Evolutionary conservation across 2,329 filamentous ascomycete species (phyloP), one percentile per base, ranked within the genome.

Genomic region (Verticillium dahliae): DNA sequence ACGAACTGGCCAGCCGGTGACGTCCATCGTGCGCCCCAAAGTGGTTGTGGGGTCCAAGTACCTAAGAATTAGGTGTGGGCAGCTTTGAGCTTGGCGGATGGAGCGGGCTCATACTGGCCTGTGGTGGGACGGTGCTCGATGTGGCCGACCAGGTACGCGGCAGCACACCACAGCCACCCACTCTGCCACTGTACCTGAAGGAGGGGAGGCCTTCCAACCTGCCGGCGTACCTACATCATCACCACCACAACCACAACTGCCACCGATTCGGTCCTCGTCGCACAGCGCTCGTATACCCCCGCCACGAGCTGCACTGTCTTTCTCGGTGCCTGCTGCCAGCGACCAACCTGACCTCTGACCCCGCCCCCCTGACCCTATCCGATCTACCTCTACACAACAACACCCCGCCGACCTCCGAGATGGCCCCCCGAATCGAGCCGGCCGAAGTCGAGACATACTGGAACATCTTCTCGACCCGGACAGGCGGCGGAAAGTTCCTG

Each of bases 371-470:
- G 11, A 59, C 34, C 39, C 34, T 38, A 38, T 14, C 34, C 58
- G 37, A 59, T 31, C 45, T 50, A 9, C 41, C 41, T 7, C 38
- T 15, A 37, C 22, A 37, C n/a, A 52, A 3, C 45, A n/a, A n/a
- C 45, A 6, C 45, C 45, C 45, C 45, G 45, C 45, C 45, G 45
- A 52, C 45, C 45, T 52, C 60, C 71, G 74, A 62, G 68, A 85
- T 85, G 82, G 78, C 84, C 67, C 84, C 83, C 70, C 82, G 83
- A 72, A 87, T 87, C 72, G 84, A 87, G 72, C 75, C 83, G 60
- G 78, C 82, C 69, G 84, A 87, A 73, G 84, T 87, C 68, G 84
- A 87, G 68, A 87, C 84, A 59, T 87, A 87, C 73, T 87, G 84
- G 84, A 86, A 86, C 72, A 87, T 87, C 73, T 87, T 87, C 72